Evolutionary conservation across 164 flowering plant genomes (phyloP), one percentile per base, ranked within the genome.

Genomic region (Taxillus chinensis): DNA sequence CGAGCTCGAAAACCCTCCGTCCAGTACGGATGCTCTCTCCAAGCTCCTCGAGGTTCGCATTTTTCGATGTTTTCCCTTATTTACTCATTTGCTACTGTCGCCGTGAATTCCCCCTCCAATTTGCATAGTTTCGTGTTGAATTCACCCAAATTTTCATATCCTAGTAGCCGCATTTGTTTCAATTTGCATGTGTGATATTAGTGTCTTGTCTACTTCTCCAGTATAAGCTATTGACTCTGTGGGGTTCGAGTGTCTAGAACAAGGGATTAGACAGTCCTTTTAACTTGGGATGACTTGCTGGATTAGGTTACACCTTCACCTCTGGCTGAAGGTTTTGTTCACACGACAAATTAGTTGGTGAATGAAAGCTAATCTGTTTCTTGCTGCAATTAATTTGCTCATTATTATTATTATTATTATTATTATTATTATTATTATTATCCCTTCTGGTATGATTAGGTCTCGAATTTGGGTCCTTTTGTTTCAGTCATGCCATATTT

Each of bases 1-100:
- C 62, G 88, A 85, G 95, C 90, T 92, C 65, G 82, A 85, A 56
- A 63, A 59, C 40, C 89, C 80, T 71, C 93, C 96, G 8, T 42
- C 85, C 42, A 63, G 82, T 51, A 92, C 90, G 68, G 98, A 88
- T 67, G 72, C 82, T 45, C 85, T 92, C 27, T 58, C 85, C 64
- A 84, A 88, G 82, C 90, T 92, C 62, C 68, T 90, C 27, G 86
- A 88, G 92, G 98, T 89, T 0, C 52, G 67, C 65, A 63, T 64
- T 71, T 57, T 43, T 60, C 37, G 1, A 2, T 0, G 9, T 43
- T 46, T 57, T 52, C n/a, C 51, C 27, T 27, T 27, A 27, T 10
- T 59, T 3, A 13, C 3, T 51, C 38, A 45, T 56, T 17, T 5
- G 7, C 13, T 62, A 52, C 49, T 50, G 37, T 13, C 48, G 52